Evolutionary conservation across 1,284 basidiomycete genomes (phyloP), one percentile per base, ranked within the genome.

Genomic region (Paramarasmius palmivorus): DNA sequence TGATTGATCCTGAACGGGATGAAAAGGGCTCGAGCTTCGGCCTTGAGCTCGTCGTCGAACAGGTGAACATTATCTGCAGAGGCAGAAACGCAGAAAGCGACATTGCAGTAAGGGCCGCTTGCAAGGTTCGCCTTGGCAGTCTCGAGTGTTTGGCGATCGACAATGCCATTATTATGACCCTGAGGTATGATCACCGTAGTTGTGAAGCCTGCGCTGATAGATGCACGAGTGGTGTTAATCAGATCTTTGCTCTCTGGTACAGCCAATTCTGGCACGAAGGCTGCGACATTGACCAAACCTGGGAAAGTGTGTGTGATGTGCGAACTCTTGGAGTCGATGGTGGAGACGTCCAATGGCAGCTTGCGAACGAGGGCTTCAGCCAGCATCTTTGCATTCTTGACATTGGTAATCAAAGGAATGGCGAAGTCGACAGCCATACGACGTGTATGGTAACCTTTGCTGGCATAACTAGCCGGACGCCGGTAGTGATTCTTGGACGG

Each of bases 381-480:
- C 48, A 99, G 84, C 65, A 99, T 82, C 74, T 99, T 99, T 59
- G 97, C 97, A 68, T 95, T 95, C 79, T 99, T 99, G 75, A 99
- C 92, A 69, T 99, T 99, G 55, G 96, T 99, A 69, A 99, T 95
- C 51, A 99, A 80, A 0, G 97, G 96, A 36, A 99, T 89, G 32
- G 95, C 95, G 66, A 96, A 98, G 73, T 99, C 96, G 59, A 99
- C 96, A n/a, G 97, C 96, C 92, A 98, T 95, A 60, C 96, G 91
- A 68, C 97, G 92, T 29, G 95, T 96, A 58, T 88, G 86, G 73
- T 99, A 99, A 10, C 96, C 97, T 72, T 97, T 96, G 69, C 94
- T 98, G 53, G 94, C 88, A 70, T 98, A 99, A 70, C 90, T 96
- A 14, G 95, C 95, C 8, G 96, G 96, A 44, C 97, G 92, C 59